Percentiles rank a stretch among this genome's conserved stretches.
Conservation (phyloP, 108 stramenopile genomes). For the Cyclotella kingstonii region DNA sequence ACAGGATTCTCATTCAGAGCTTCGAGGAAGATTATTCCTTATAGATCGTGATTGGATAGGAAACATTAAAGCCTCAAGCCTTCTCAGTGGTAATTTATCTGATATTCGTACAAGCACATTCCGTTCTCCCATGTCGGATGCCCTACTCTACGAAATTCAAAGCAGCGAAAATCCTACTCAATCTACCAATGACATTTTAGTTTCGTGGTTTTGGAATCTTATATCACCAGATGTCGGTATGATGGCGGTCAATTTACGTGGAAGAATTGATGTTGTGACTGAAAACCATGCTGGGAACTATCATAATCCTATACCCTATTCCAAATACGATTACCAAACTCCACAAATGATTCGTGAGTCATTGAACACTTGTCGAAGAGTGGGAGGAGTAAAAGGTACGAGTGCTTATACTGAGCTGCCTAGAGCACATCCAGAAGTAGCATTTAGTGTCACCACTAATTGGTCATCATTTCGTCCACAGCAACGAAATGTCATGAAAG, state of each 20-base stretch:
- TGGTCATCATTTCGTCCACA: slow-evolving; percentile 37
- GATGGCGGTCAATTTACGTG: slow-evolving; percentile 40
- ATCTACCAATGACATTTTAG: slow-evolving; percentile 38
- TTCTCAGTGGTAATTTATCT: slow-evolving; percentile 17
- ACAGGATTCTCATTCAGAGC: slow-evolving; percentile 23
- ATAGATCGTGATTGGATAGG: slow-evolving; percentile 29
- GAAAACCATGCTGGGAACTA: slow-evolving; percentile 41
- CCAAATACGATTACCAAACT: slow-evolving; percentile 30
- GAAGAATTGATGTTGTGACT: slow-evolving; percentile 19
- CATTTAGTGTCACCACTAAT: slow-evolving; percentile 38
- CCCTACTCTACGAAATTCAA: slow-evolving; percentile 6
- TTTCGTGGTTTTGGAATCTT: slow-evolving; percentile 38
- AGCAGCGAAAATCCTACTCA: slow-evolving; percentile 24
- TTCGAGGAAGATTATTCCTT: slow-evolving; percentile 25
- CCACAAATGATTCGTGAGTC: slow-evolving; percentile 32
- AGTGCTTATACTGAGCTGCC: slow-evolving; percentile 23
- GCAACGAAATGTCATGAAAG: not conserved
- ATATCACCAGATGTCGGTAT: slow-evolving; percentile 31
- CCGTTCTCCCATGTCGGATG: slow-evolving; percentile 38
- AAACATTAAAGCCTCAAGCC: slow-evolving; percentile 32
- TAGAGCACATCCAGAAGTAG: slow-evolving; percentile 15
- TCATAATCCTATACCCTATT: slow-evolving; percentile 38
- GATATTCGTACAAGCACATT: slow-evolving; percentile 21
- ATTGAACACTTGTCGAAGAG: slow-evolving; percentile 25
- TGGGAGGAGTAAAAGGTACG: slow-evolving; percentile 16